These are phyloP conservation scores for Asclepias syriaca DNA, from an alignment of 257 asterid species.

Conservation along the genomic window DNA sequence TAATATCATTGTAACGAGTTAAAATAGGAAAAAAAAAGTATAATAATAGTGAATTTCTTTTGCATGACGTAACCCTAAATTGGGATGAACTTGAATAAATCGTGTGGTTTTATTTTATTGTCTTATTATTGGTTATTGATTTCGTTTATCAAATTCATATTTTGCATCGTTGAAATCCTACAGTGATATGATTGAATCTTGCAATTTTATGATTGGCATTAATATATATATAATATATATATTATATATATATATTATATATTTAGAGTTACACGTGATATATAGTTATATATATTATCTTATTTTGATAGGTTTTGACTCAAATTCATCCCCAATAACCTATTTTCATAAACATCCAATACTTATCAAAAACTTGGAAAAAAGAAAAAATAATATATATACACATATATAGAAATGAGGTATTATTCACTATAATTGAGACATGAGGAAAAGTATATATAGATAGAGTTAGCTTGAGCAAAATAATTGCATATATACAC, in stretches of 20 bases:
- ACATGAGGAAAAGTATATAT: background rate
- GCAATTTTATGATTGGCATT: slow-evolving; percentile 4
- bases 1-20: too few species aligned
- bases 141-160: too few species aligned
- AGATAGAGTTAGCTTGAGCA: background rate
- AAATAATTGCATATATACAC: background rate
- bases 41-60: too few species aligned
- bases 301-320: background rate
- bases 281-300: background rate
- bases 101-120: too few species aligned
- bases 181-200: slow-evolving; percentile 14
- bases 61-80: too few species aligned
- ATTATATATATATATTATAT: too few species aligned
- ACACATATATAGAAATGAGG: background rate
- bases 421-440: background rate
- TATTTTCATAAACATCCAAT: background rate
- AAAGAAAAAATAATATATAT: too few species aligned
- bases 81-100: too few species aligned
- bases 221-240: background rate
- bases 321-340: background rate
- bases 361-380: too few species aligned
- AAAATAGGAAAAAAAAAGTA: too few species aligned
- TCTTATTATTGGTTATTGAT: too few species aligned
- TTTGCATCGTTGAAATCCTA: too few species aligned
- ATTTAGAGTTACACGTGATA: background rate